Evolutionary conservation across 805 yeast species (phyloP), one percentile per base, ranked within the genome.

Genomic region (Torulaspora franciscae): DNA sequence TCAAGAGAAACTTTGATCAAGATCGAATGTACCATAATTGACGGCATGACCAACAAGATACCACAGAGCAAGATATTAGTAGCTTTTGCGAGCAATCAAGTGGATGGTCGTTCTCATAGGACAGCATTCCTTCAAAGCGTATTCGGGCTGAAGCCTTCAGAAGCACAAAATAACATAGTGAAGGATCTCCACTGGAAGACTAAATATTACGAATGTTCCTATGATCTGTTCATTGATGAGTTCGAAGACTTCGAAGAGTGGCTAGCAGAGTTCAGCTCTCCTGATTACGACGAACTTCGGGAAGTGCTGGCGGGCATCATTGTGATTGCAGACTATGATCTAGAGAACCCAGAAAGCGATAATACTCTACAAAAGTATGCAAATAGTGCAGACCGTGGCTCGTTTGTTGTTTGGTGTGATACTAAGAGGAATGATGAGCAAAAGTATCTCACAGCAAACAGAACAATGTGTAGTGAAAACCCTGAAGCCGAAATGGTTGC

Each of bases 241-340:
- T 54, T 44, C 27, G 55, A 49, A 6, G 39, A 42, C 14, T 35
- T 62, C 27, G 38, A 40, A 4, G 51, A 54, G 9, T 77, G 80
- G 77, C 19, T 41, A n/a, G 40, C 49, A 0, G 79, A 75, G 42
- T 67, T 76, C 45, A 10, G 29, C 3, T 40, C 53, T 1, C 61
- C 58, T 0, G 78, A 73, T 19, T 66, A 51, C 44, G 51, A 54
- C 6, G 77, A 70, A 32, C 58, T 76, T 27, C 58, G 77, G 28
- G 69, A 65, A 7, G 75, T 58, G 1, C 34, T 76, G 2, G 75
- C 73, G 26, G 80, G 80, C 1, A 43, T 75, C 8, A 61, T 76
- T 2, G 59, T 74, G 45, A 65, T 75, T 5, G 37, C 69, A 13
- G 23, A 37, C 7, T 47, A 38, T 29, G 24, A 45, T 17, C 27